These are phyloP conservation scores for Fusarium sp. DNA, from an alignment of 2,329 filamentous ascomycete genomes.

Conservation along the genomic window DNA sequence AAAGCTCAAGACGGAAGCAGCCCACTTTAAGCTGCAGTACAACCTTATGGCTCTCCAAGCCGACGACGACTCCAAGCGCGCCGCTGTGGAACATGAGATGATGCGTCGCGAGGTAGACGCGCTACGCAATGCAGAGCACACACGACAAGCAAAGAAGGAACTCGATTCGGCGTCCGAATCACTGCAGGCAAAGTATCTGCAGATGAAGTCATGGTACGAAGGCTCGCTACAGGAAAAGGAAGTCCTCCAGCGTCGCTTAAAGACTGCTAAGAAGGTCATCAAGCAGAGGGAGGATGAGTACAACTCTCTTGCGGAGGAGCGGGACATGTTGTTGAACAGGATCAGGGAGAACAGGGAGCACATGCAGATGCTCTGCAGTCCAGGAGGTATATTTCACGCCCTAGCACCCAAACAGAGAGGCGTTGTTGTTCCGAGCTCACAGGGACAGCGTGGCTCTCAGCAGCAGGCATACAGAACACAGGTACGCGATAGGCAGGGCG, in stretches of 20 bases:
- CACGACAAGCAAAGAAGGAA: constrained; percentile 68
- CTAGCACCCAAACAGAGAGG: constrained; percentile 66
- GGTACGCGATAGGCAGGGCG: constrained; percentile 61
- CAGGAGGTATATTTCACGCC: constrained; percentile 74
- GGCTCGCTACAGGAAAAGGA: constrained; percentile 74
- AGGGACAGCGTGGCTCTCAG: constrained; percentile 59
- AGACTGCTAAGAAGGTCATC: constrained; percentile 81
- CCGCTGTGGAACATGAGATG: constrained; percentile 92
- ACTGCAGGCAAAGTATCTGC: constrained; percentile 64
- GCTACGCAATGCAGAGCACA: constrained; percentile 78
- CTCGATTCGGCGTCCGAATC: constrained; percentile 64
- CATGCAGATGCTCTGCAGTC: constrained; percentile 80
- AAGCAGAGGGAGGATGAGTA: constrained; percentile 81
- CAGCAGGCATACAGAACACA: constrained; percentile 62
- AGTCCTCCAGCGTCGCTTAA: constrained; percentile 71
- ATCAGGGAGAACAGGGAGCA: constrained; percentile 93
- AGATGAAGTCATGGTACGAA: constrained; percentile 75
- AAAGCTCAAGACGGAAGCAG: constrained; percentile 80
- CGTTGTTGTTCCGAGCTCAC: constrained; percentile 55
- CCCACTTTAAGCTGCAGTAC: constrained; percentile 91
- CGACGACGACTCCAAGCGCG: constrained; percentile 84
- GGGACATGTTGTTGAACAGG: constrained; percentile 79
- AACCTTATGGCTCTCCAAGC: constrained; percentile 86
- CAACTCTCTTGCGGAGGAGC: constrained; percentile 76
- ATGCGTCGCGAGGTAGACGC: constrained; percentile 89